phyloP scores from a whole-genome alignment of 768 basidiomycete species.

The Tylopilus intermedius region DNA sequence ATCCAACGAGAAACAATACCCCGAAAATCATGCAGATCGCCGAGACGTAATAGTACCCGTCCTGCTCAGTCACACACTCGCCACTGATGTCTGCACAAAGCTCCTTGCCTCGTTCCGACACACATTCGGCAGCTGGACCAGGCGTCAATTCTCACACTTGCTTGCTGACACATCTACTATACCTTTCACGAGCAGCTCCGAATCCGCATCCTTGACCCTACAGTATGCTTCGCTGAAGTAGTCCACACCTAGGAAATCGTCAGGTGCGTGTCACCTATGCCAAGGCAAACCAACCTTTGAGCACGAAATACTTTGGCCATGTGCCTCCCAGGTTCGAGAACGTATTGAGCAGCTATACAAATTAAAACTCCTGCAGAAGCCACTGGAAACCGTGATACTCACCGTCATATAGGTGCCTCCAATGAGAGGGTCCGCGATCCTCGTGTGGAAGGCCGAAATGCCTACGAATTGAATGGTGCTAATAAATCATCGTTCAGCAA shows the following conservation, averaged over 20 bases:
- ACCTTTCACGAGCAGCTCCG: constrained; percentile 55
- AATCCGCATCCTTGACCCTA: constrained; percentile 55
- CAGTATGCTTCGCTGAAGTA: constrained; percentile 82
- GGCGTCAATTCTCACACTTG: constrained; percentile 8
- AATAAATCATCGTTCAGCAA: neutral
- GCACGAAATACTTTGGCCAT: constrained; percentile 94
- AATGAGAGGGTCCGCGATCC: constrained; percentile 92
- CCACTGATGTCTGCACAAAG: constrained; percentile 73
- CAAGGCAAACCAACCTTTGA: constrained; percentile 57
- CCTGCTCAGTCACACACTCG: constrained; percentile 73
- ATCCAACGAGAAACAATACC: constrained; percentile 63
- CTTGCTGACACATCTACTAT: constrained; percentile 6
- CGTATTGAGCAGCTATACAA: constrained; percentile 79
- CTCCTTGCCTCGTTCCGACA: constrained; percentile 85
- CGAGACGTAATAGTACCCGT: constrained; percentile 89
- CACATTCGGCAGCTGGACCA: constrained; percentile 72
- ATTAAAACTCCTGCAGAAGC: constrained; percentile 6
- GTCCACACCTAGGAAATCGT: constrained; percentile 64
- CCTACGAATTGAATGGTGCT: constrained; percentile 99
- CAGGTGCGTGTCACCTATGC: constrained; percentile 4
- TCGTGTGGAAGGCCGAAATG: constrained; percentile 97
- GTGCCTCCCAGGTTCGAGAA: constrained; percentile 96
- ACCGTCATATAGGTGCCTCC: constrained; percentile 99
- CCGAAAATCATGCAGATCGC: constrained; percentile 76
- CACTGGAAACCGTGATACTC: constrained; percentile 22